Base-by-base conservation (phyloP, 2,329 filamentous ascomycete species). In the Scleromitrula shiraiana region DNA sequence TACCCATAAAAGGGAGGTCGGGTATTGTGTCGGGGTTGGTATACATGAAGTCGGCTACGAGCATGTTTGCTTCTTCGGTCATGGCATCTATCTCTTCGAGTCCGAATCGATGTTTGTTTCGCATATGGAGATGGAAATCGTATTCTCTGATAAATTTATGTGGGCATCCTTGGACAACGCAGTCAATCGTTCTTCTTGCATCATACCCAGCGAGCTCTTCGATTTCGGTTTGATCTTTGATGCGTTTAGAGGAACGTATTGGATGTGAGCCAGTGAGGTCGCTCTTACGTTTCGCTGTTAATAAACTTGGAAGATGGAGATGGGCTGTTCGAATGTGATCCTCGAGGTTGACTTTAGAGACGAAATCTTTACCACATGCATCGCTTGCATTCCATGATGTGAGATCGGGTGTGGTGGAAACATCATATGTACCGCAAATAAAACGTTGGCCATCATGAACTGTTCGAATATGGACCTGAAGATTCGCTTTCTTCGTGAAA, bases 311-410 rank as follows among this genome's bases (percentile, higher is more conserved):
- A 19, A 78, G 68, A n/a, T 82, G 80, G 22, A 95, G 70, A 64
- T 97, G 91, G 19, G 87, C 77, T 40, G 84, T 88, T 17, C 87
- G 82, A 37, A 96, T 75, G 62, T 97, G 91, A 56, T 93, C 85
- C 64, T 91, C 85, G 0, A 96, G 74, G 24, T 80, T 81, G 15
- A 79, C 76, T 65, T 94, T 95, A 52, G 83, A 85, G 50, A 78
- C 77, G 60, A 94, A 93, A 29, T 76, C 76, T 52, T 80, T 77
- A 2, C 83, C 85, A 61, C 91, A 97, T 14, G 83, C 86, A 42
- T 80, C 73, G 8, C 74, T 44, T 19, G 74, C 75, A 49, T 77
- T 71, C 84, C 88, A 95, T 5, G 66, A 70, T 8, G 69, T 66
- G 2, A 93, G 68, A 37, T 78, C 79, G 7, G 71, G 70, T n/a